Evolutionary conservation across 179 eudicot species (phyloP).

Genomic region (Sideroxylon spinosum): DNA sequence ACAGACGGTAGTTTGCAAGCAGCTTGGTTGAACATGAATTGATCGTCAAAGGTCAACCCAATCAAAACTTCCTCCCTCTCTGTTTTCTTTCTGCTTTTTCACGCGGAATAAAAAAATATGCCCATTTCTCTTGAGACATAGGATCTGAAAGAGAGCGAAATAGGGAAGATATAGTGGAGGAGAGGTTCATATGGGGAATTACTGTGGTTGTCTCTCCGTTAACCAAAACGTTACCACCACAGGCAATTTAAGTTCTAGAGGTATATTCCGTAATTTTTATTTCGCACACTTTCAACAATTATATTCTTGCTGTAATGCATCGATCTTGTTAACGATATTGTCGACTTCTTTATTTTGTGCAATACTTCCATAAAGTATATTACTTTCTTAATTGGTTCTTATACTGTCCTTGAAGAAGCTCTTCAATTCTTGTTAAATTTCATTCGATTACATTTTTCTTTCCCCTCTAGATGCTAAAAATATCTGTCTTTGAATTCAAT

Average conservation of each 20-base stretch:
- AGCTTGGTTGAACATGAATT: background rate
- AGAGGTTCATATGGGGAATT: slow-evolving; percentile 46
- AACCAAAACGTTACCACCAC: slow-evolving; percentile 37
- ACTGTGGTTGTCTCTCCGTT: slow-evolving; percentile 39
- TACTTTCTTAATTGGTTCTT: background rate
- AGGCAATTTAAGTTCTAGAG: slow-evolving; percentile 45
- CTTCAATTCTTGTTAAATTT: background rate
- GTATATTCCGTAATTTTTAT: slow-evolving; percentile 22
- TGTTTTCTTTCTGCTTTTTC: background rate
- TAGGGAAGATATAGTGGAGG: background rate
- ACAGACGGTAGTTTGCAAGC: background rate
- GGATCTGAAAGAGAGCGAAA: background rate
- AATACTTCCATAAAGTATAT: background rate
- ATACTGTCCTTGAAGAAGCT: background rate
- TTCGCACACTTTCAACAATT: background rate
- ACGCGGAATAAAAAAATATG: background rate
- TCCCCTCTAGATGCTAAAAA: background rate
- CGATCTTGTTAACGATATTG: background rate
- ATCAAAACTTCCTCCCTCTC: background rate
- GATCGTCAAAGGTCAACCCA: background rate
- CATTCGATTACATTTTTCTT: background rate
- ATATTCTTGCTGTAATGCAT: background rate
- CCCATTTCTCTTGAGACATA: background rate
- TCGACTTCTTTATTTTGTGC: background rate
- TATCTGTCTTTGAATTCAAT: background rate